A percentile compares a stretch with the other conserved stretches of the same genome.
These are phyloP conservation scores for Trichoderma citrinoviride DNA, from an alignment of 2,329 filamentous ascomycete species.

Conservation along the genomic window DNA sequence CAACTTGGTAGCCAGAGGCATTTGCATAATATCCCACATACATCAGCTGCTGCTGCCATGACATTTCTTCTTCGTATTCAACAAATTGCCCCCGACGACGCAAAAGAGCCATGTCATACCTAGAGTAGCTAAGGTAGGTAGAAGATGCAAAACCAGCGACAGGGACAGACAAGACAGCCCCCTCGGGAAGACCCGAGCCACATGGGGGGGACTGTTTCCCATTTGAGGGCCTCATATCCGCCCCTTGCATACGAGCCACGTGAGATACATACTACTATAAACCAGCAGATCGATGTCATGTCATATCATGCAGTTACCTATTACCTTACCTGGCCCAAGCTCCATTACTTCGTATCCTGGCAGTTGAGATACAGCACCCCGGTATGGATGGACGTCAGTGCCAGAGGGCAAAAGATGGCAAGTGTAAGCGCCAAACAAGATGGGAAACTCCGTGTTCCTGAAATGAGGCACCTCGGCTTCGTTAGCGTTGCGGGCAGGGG, in stretches of 20 bases:
- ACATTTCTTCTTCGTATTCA: no score
- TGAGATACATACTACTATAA: no score
- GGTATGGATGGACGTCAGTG: no score
- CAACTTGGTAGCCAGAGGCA: no score
- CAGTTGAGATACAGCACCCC: background rate
- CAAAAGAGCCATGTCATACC: background rate
- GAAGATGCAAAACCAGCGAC: no score
- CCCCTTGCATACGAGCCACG: slow-evolving; percentile 4
- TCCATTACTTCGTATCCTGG: background rate
- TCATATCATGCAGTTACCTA: no score
- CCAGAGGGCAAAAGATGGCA: no score
- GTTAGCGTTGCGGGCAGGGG: no score
- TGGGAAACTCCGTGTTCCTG: background rate
- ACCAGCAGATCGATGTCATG: background rate
- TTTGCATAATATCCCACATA: background rate
- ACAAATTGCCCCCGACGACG: background rate
- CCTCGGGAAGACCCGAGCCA: slow-evolving; percentile 15
- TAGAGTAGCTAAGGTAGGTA: no score
- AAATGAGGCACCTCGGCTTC: no score
- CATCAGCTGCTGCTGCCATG: no score
- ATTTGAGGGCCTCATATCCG: slow-evolving; percentile 1
- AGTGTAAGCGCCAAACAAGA: background rate
- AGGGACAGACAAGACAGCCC: background rate
- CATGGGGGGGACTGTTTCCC: background rate
- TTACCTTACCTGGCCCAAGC: no score